Percentiles rank a stretch among this genome's conserved stretches.
These are phyloP conservation scores for Zostera marina DNA, from an alignment of 116 monocot genomes.

Conservation along the genomic window DNA sequence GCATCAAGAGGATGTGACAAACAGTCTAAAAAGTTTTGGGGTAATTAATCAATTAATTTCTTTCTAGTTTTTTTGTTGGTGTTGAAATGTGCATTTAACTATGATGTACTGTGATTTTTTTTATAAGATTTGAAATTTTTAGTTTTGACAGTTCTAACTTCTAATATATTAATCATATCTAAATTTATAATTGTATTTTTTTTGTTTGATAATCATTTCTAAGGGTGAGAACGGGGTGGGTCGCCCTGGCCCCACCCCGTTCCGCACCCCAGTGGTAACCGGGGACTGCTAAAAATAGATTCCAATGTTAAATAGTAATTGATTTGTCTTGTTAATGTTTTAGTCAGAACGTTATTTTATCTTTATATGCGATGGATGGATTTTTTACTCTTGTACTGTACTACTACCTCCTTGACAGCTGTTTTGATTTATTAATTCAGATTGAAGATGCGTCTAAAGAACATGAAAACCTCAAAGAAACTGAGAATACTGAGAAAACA, in stretches of 20 bases:
- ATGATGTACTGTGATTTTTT: neutral
- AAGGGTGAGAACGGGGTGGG: too few species aligned
- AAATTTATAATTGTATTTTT: too few species aligned
- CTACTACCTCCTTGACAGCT: too few species aligned
- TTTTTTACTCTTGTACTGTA: too few species aligned
- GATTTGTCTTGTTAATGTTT: too few species aligned
- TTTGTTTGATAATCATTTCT: too few species aligned
- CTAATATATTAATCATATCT: too few species aligned
- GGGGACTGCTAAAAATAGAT: too few species aligned
- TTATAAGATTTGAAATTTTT: neutral
- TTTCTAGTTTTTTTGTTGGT: neutral
- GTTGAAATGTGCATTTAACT: neutral
- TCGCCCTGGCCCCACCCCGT: too few species aligned
- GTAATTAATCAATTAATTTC: neutral
- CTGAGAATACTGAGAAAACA: neutral
- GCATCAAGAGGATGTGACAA: constrained; percentile 7
- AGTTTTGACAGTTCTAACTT: too few species aligned
- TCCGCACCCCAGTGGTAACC: too few species aligned
- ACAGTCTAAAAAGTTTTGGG: constrained; percentile 2
- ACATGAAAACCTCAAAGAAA: neutral
- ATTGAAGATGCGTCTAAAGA: constrained; percentile 1
- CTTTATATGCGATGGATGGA: neutral
- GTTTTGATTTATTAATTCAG: neutral
- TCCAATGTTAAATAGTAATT: too few species aligned
- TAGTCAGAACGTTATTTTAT: neutral